phyloP scores from a whole-genome alignment of 2,329 filamentous ascomycete species.

The Clonostachys rhizophaga region DNA sequence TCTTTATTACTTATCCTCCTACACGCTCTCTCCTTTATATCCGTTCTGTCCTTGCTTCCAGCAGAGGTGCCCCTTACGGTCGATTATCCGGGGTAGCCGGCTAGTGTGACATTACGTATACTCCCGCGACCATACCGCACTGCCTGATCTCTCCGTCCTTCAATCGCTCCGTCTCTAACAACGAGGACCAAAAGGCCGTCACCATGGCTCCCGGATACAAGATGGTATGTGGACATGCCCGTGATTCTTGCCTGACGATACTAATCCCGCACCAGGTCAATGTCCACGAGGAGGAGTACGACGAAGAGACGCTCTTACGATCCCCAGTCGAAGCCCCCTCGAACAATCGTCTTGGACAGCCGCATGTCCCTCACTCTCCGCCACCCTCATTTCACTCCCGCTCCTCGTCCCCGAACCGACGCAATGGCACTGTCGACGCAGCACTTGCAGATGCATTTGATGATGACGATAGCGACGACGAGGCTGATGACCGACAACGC shows the following conservation, averaged over 20 bases:
- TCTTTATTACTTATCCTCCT: no score
- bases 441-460: slow-evolving; percentile 93
- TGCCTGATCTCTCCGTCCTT: no score
- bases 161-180: no score
- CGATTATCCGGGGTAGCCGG: no score
- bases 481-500: slow-evolving; percentile 75
- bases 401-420: slow-evolving; percentile 52
- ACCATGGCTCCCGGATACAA: slow-evolving; percentile 54
- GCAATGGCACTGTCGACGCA: slow-evolving; percentile 53
- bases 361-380: slow-evolving; percentile 51
- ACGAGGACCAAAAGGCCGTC: background rate
- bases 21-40: no score
- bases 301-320: slow-evolving; percentile 3
- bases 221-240: slow-evolving; percentile 4
- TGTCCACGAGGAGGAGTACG: slow-evolving; percentile 52
- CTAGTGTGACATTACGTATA: no score
- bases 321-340: slow-evolving; percentile 5
- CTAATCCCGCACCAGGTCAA: slow-evolving; percentile 41
- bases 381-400: slow-evolving; percentile 87
- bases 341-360: slow-evolving; percentile 25
- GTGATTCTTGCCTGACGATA: background rate
- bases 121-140: no score
- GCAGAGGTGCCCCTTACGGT: no score
- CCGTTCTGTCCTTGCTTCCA: no score
- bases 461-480: slow-evolving; percentile 68